These are phyloP conservation scores for Agrocybe praecox DNA, from an alignment of 768 basidiomycete species.

Conservation along the genomic window DNA sequence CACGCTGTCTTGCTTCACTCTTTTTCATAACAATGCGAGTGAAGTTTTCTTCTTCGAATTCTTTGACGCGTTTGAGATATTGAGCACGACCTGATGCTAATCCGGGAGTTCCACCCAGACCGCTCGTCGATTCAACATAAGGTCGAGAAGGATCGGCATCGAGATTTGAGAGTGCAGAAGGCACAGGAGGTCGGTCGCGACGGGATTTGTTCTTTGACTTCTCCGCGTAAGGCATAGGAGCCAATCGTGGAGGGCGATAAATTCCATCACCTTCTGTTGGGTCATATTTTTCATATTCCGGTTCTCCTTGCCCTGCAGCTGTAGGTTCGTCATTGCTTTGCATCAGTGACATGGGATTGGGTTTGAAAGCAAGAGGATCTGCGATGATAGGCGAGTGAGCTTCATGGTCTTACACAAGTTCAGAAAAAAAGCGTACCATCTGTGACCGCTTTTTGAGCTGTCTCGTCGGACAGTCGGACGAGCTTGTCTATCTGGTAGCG, in stretches of 20 bases:
- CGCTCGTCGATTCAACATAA: conserved; percentile 70
- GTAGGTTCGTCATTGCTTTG: conserved; percentile 36
- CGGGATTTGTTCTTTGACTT: conserved; percentile 48
- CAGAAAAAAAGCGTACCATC: conserved; percentile 59
- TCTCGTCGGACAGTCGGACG: conserved; percentile 72
- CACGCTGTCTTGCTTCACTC: conserved; percentile 72
- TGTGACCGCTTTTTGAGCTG: conserved; percentile 40
- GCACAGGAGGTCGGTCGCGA: conserved; percentile 56
- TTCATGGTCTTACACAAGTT: background rate
- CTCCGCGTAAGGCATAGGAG: conserved; percentile 81
- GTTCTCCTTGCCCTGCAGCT: conserved; percentile 33
- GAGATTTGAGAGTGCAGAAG: conserved; percentile 65
- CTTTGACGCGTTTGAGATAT: conserved; percentile 77
- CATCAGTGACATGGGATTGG: conserved; percentile 80
- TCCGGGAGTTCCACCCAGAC: conserved; percentile 64
- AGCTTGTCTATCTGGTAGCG: conserved; percentile 97
- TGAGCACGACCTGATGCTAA: conserved; percentile 69
- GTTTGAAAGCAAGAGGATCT: conserved; percentile 93
- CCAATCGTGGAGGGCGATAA: conserved; percentile 86
- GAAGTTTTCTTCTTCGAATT: conserved; percentile 96
- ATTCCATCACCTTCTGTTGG: conserved; percentile 44
- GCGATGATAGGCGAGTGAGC: conserved; percentile 11
- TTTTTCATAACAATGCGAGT: conserved; percentile 90
- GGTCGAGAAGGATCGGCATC: conserved; percentile 72
- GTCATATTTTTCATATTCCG: conserved; percentile 17